These are phyloP conservation scores for Lolium perenne DNA, from an alignment of 176 grass and related monocot species.

Conservation along the genomic window DNA sequence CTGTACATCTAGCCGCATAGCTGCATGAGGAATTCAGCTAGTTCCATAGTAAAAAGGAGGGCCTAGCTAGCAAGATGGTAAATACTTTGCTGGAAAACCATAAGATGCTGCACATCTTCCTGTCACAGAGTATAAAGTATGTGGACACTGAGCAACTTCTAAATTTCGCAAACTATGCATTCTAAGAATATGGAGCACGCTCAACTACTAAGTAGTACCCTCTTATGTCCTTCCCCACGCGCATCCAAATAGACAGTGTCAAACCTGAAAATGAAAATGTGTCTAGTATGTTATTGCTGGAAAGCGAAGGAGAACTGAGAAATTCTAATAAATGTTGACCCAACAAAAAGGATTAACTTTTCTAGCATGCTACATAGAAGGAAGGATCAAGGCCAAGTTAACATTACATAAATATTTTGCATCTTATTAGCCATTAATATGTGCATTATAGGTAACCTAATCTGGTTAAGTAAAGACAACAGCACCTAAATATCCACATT, in stretches of 20 bases:
- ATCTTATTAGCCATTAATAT: too few species aligned
- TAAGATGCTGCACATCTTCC: slow-evolving; percentile 22
- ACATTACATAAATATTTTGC: slow-evolving; percentile 6
- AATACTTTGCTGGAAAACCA: slow-evolving; percentile 34
- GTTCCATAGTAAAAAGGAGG: slow-evolving; percentile 15
- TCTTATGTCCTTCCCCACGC: slow-evolving; percentile 86
- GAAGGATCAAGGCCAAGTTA: slow-evolving; percentile 12
- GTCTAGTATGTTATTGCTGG: neutral
- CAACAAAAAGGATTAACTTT: neutral
- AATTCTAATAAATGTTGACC: slow-evolving; percentile 5
- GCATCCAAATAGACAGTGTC: slow-evolving; percentile 94
- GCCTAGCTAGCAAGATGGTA: slow-evolving; percentile 9
- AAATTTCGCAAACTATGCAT: slow-evolving; percentile 43
- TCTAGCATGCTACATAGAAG: neutral
- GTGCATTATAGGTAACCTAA: neutral
- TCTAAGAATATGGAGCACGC: slow-evolving; percentile 86
- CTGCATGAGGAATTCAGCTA: neutral
- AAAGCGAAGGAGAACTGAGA: slow-evolving; percentile 7
- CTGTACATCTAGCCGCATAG: neutral
- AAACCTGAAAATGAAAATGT: slow-evolving; percentile 66
- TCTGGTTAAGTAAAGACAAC: neutral
- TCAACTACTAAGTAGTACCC: slow-evolving; percentile 92
- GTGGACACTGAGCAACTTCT: neutral
- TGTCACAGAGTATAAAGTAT: slow-evolving; percentile 9
- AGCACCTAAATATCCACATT: neutral